Evolutionary conservation across 352 stramenopile species (phyloP).

Genomic region (Globisporangium solare): DNA sequence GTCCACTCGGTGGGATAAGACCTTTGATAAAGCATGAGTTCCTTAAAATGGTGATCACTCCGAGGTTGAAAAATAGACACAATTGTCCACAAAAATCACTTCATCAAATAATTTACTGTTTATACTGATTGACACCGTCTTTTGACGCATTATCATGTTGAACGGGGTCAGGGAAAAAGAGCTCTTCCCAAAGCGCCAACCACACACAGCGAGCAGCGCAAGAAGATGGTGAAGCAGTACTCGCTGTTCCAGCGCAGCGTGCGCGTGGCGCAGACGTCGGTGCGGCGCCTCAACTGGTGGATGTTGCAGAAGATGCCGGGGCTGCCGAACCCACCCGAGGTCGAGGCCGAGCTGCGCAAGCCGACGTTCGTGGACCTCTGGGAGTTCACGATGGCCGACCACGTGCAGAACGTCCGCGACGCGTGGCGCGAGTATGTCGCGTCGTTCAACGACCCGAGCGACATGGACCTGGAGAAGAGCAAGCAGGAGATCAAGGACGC

Average conservation of each 20-base stretch:
- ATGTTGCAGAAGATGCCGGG: conserved; percentile 54
- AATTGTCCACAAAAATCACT: background rate
- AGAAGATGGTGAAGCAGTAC: conserved; percentile 42
- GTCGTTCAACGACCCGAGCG: conserved; percentile 47
- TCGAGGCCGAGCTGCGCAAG: conserved; percentile 31
- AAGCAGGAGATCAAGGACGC: conserved; percentile 59
- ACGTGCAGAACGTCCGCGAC: conserved; percentile 49
- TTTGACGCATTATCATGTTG: background rate
- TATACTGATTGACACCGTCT: background rate
- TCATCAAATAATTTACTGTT: background rate
- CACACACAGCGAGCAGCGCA: conserved; percentile 1
- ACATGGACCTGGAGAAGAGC: conserved; percentile 56
- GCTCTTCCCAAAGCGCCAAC: background rate
- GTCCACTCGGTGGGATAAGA: background rate
- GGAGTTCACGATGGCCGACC: conserved; percentile 71
- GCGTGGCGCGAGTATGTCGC: conserved; percentile 73
- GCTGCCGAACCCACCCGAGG: conserved; percentile 66
- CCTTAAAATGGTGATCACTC: background rate
- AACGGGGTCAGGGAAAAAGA: background rate
- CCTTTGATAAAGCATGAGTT: background rate
- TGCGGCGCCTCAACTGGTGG: conserved; percentile 46
- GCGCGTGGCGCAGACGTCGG: conserved; percentile 62
- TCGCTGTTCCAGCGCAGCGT: conserved; percentile 76
- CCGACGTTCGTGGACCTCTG: conserved; percentile 71
- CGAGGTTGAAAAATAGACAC: too few species aligned